Evolutionary conservation across 352 stramenopile genomes (phyloP), one percentile per base, ranked within the genome.

Genomic region (Discostella stelligera): DNA sequence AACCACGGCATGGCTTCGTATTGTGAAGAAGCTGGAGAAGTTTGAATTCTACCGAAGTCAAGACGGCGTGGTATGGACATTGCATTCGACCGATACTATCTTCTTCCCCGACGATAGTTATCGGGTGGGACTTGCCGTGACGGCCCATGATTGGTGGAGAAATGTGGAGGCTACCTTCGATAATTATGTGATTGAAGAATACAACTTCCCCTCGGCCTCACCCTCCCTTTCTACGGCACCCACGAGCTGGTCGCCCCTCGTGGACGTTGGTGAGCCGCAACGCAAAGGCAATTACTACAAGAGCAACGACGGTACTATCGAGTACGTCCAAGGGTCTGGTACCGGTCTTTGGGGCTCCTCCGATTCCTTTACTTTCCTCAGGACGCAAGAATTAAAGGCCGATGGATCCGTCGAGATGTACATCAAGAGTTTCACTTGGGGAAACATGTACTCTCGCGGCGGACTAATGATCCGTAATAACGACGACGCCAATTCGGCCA

Each of bases 181-280:
- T 0, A 46, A 75, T n/a, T 80, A 63, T 44, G 23, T 52, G 10
- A 46, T 72, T 67, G 62, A 60, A 11, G 20, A 30, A 6, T 83
- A 79, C 37, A 30, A 49, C 7, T 79, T 58, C 25, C 75, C 75
- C 0, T 69, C 54, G 27, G 52, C 75, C 14, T 16, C 75, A 50
- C 75, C 75, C 8, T 76, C 75, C 21, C 66, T 65, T 54, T 79
- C 75, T 16, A 14, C 9, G 2, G 68, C 64, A 23, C 75, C 75
- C 7, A 74, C 75, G 30, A 14, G 21, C 2, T 71, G 46, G 44
- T 46, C 44, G 18, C 56, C 56, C 27, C 25, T 52, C 14, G 32
- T 74, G 14, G 60, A 79, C 49, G 64, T 77, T 44, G 61, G 62
- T 20, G 46, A 68, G 14, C 9, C 44, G 21, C 48, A 70, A 44